A percentile compares a stretch with the other conserved stretches of the same genome.
phyloP scores from a whole-genome alignment of 441 rosid genomes.

The Isatis lusitanica region DNA sequence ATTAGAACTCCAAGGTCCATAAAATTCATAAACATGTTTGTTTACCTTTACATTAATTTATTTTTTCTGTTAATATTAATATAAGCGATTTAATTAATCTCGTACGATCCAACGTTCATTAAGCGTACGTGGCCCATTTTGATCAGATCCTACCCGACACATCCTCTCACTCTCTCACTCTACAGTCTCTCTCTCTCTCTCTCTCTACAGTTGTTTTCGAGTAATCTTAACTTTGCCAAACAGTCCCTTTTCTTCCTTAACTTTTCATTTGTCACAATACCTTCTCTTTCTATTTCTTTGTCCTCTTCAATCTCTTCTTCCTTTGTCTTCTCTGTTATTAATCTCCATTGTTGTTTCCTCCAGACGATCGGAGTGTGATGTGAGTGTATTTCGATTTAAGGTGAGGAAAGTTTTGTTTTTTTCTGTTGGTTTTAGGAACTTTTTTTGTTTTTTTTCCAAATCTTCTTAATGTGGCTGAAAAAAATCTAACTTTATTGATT shows the following conservation, averaged over 20 bases:
- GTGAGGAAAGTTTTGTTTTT: slow-evolving; percentile 15
- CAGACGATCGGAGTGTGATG: background rate
- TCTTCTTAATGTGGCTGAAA: slow-evolving; percentile 30
- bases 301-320: slow-evolving; percentile 10
- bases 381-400: background rate
- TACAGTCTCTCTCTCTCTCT: slow-evolving; percentile 12
- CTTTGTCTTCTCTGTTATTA: slow-evolving; percentile 19
- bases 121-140: slow-evolving; percentile 38
- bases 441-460: background rate
- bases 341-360: slow-evolving; percentile 12
- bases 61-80: background rate
- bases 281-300: background rate
- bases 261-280: slow-evolving; percentile 2
- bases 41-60: slow-evolving; percentile 15
- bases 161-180: slow-evolving; percentile 22
- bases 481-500: slow-evolving; percentile 27
- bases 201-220: slow-evolving; percentile 30
- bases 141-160: slow-evolving; percentile 44
- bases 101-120: slow-evolving; percentile 30
- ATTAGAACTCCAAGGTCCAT: slow-evolving; percentile 28
- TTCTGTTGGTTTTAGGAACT: background rate
- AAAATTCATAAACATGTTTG: slow-evolving; percentile 34
- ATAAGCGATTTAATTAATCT: background rate
- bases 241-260: slow-evolving; percentile 23
- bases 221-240: slow-evolving; percentile 48